Conservation (phyloP, 805 yeast species). For the Candida hispaniensis region DNA sequence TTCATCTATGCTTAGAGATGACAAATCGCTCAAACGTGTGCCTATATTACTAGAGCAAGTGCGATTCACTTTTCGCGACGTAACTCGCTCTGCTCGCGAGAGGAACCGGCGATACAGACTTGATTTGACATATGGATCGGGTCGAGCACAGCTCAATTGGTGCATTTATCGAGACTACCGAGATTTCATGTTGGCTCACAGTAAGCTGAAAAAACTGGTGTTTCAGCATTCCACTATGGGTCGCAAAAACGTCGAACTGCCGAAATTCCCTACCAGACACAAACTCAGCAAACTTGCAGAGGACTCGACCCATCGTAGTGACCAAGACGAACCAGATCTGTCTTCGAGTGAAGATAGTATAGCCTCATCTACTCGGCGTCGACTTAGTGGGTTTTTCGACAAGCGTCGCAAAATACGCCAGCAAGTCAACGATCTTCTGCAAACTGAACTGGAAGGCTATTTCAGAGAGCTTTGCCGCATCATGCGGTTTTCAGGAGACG, state of each 20-base stretch:
- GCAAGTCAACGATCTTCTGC: conserved; percentile 15
- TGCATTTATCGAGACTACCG: conserved; percentile 57
- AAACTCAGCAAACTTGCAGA: conserved; percentile 12
- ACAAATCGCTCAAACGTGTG: conserved; percentile 48
- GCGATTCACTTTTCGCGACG: conserved; percentile 45
- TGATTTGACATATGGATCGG: conserved; percentile 86
- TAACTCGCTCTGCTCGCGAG: conserved; percentile 29
- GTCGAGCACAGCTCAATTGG: conserved; percentile 72
- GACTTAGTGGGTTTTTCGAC: conserved; percentile 11
- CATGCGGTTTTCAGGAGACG: conserved; percentile 64
- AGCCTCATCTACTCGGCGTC: conserved; percentile 3
- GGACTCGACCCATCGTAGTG: conserved; percentile 8
- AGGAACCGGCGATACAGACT: conserved; percentile 43
- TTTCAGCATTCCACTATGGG: too few relatives aligned
- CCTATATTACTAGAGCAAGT: conserved; percentile 70
- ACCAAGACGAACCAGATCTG: conserved; percentile 5
- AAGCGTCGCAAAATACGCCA: conserved; percentile 4
- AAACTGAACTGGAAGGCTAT: conserved; percentile 47
- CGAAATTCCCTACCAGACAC: conserved; percentile 36
- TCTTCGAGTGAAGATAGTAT: conserved; percentile 1
- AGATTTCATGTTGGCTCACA: conserved; percentile 63
- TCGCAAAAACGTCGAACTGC: conserved; percentile 32
- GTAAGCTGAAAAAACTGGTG: conserved; percentile 46
- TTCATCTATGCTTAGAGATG: conserved; percentile 65
- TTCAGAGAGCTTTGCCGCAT: conserved; percentile 48